Percentiles rank a stretch among this genome's conserved stretches.
Evolutionary conservation across 345 rosid species (phyloP).

Genomic region (Boechera stricta): DNA sequence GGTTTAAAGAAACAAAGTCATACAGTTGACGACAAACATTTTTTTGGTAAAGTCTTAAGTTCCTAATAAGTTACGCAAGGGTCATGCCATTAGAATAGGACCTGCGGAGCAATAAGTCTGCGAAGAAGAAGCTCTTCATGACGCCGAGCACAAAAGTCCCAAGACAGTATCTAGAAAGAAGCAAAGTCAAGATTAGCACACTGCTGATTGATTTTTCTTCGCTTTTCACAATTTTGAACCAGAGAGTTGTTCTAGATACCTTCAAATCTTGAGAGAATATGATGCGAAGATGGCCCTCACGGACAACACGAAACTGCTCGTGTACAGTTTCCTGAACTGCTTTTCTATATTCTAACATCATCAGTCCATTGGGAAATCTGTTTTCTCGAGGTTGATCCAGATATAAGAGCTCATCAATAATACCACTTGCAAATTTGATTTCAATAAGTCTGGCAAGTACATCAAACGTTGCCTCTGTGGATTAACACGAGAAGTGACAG

Average conservation of each 20-base stretch:
- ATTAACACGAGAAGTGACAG: slow-evolving; percentile 9
- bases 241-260: slow-evolving; percentile 51
- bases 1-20: background rate
- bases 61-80: slow-evolving; percentile 17
- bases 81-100: slow-evolving; percentile 23
- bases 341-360: slow-evolving; percentile 87
- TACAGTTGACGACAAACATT: slow-evolving; percentile 60
- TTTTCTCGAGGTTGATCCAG: slow-evolving; percentile 83
- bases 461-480: slow-evolving; percentile 90
- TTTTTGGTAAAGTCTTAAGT: slow-evolving; percentile 52
- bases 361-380: slow-evolving; percentile 72
- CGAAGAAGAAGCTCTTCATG: slow-evolving; percentile 97
- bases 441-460: slow-evolving; percentile 91
- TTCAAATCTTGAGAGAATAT: slow-evolving; percentile 84
- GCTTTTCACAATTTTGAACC: background rate
- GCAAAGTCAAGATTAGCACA: slow-evolving; percentile 17
- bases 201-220: background rate
- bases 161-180: slow-evolving; percentile 73
- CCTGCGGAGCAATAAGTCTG: slow-evolving; percentile 96
- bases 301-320: slow-evolving; percentile 96
- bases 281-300: slow-evolving; percentile 94
- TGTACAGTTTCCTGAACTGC: slow-evolving; percentile 93
- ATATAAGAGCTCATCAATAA: slow-evolving; percentile 88
- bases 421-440: slow-evolving; percentile 96
- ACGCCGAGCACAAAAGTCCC: slow-evolving; percentile 95